Base-by-base conservation (phyloP, 371 early-diverging fungal genomes). In the Gilbertella persicaria region DNA sequence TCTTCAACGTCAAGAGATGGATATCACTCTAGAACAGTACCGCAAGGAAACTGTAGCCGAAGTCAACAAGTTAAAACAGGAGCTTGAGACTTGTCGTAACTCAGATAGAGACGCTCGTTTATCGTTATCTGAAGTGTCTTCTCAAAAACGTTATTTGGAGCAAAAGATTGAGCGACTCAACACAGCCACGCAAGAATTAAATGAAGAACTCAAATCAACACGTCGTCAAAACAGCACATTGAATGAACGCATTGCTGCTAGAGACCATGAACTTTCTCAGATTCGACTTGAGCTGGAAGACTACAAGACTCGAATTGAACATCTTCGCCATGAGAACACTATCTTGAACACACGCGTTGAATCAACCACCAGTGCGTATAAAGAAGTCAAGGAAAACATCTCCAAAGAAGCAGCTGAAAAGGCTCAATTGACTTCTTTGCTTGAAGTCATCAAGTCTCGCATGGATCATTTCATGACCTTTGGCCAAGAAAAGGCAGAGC, bases 401-500 rank as follows among this genome's bases (percentile, higher is more conserved):
- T 23, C 8, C 2, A 38, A 41, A 13, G 25, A 44, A 4, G 29
- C 36, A n/a, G 13, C 29, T 26, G 52, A 52, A 25, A 53, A 53
- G 21, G 5, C 23, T 10, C 53, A 37, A 20, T 48, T 53, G 47
- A 42, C 24, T 23, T 37, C n/a, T 17, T 24, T 58, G 12, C 26
- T 58, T 8, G 36, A 47, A 12, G 38, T 38, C 2, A 52, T 58
- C 21, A 52, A 58, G 13, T 14, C 42, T 12, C 53, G 51, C 5
- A 39, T 58, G 36, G 53, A 58, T 33, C 12, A 23, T 12, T 20
- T 52, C 23, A 23, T 8, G 7, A 5, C 37, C 9, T 29, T 33
- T 4, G 24, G 16, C 13, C 45, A 16, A 23, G 25, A 53, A 17
- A 36, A 35, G 16, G 21, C 29, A 0, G 21, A 60, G 5, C 36